Percentiles rank a stretch among this genome's conserved stretches.
Conservation (phyloP, 352 stramenopile genomes). For the Globisporangium okanoganense region DNA sequence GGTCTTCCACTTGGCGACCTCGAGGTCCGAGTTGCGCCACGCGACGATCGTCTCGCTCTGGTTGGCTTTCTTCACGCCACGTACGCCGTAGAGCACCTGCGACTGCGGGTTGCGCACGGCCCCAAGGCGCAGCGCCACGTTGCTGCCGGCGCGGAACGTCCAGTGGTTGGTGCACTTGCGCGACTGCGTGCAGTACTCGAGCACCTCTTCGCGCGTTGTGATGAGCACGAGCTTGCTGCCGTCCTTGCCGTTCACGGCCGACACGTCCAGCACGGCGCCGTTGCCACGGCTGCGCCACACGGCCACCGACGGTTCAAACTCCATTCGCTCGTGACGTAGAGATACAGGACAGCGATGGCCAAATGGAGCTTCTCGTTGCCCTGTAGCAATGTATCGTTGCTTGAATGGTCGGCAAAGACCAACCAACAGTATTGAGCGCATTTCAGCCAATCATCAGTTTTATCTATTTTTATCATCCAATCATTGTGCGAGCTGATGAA, state of each 20-base stretch:
- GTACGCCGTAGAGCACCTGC: conserved; percentile 55
- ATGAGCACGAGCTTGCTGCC: conserved; percentile 57
- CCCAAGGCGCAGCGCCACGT: conserved; percentile 38
- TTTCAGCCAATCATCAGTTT: not conserved
- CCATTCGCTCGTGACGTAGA: conserved; percentile 28
- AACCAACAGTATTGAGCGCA: conserved; percentile 23
- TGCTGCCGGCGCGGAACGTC: conserved; percentile 56
- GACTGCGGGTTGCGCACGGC: conserved; percentile 56
- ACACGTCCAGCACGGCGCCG: conserved; percentile 40
- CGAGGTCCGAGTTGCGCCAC: conserved; percentile 61
- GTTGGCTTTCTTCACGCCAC: conserved; percentile 43
- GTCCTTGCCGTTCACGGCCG: conserved; percentile 37
- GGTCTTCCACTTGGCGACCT: conserved; percentile 60
- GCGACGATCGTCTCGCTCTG: conserved; percentile 44
- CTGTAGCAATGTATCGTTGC: too few relatives aligned
- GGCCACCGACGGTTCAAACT: conserved; percentile 63
- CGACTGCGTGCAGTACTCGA: conserved; percentile 56
- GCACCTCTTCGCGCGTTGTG: conserved; percentile 59
- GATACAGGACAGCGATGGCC: not conserved
- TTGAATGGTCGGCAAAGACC: conserved; percentile 15
- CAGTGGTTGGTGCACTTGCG: conserved; percentile 77
- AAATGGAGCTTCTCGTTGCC: not conserved
- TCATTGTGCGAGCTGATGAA: not conserved
- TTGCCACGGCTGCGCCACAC: conserved; percentile 60
- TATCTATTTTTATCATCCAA: not conserved